Evolutionary conservation across 2,329 filamentous ascomycete species (phyloP).

Genomic region (Pezicula radicicola): DNA sequence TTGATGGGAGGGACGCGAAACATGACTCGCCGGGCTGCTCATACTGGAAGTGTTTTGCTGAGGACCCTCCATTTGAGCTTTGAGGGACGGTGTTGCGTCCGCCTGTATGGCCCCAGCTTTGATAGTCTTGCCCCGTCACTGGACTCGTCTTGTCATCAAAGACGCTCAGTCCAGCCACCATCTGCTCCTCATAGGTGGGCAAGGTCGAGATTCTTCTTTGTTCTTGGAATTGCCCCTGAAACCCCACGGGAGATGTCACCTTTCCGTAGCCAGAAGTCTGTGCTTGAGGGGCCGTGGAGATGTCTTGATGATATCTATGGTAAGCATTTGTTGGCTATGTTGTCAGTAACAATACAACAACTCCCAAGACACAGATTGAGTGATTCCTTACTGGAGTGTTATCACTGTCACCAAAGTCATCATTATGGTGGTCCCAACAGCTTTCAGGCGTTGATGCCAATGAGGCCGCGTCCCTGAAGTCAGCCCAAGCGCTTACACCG

Average conservation of each 20-base stretch:
- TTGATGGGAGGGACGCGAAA: conserved; percentile 1
- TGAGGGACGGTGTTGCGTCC: conserved; percentile 18
- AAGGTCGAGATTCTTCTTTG: conserved; percentile 3
- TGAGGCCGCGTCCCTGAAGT: conserved; percentile 15
- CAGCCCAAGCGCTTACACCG: conserved; percentile 24
- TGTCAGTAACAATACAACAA: background rate
- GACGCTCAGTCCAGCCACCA: conserved; percentile 9
- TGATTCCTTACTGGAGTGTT: conserved; percentile 16
- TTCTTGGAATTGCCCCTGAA: conserved; percentile 10
- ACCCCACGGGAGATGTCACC: conserved; percentile 5
- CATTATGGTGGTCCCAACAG: conserved; percentile 21
- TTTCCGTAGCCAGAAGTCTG: conserved; percentile 6
- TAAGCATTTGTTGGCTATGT: conserved; percentile 11
- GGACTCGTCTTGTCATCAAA: conserved; percentile 10
- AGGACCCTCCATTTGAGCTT: conserved; percentile 13
- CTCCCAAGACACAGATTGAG: background rate
- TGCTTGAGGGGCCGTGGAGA: background rate
- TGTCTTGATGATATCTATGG: conserved; percentile 18
- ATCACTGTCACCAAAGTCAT: conserved; percentile 18
- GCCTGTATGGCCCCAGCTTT: conserved; percentile 11
- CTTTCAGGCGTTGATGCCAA: conserved; percentile 6
- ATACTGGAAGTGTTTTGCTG: conserved; percentile 9
- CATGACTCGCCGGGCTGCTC: conserved; percentile 5
- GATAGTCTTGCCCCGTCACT: conserved; percentile 19
- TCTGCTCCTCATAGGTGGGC: background rate